Base-by-base conservation (phyloP, 108 stramenopile genomes). In the Mediolabrus comicus region DNA sequence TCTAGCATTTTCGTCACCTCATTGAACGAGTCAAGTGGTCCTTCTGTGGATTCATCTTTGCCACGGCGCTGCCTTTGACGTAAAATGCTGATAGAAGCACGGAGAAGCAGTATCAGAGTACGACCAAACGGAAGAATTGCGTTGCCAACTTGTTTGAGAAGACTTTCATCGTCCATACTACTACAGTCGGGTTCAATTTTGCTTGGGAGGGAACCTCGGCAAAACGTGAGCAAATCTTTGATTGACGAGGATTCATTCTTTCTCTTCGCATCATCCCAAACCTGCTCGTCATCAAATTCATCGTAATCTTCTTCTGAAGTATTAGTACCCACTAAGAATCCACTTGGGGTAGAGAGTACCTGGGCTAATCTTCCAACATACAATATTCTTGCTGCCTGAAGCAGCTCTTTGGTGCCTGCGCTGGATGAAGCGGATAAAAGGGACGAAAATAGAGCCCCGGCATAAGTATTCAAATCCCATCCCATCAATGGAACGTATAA, bases 401-500 rank as follows among this genome's bases (percentile, higher is more conserved):
- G 32, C 3, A 95, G 69, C 16, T 91, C 89, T 53, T 68, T 62
- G 28, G 62, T 63, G 33, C 59, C 73, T 12, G 84, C 83, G 17
- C 73, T 43, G 13, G 67, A 66, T 54, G 65, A 53, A 17, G 69
- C 35, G 3, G 77, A 71, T 34, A 92, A 74, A 1, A 90, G 62
- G 9, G 86, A 65, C 1, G 95, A 93, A 70, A 96, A 89, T 11
- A 92, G 41, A 7, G 90, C 92, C 16, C 92, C 95, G 28, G 91
- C 79, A 9, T 91, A 77, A 7, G 83, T 89, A 62, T 80, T 90
- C 52, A 96, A 69, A 66, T 96, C 95, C 95, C 95, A 96, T n/a
- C 89, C 82, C 22, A 96, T 79, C 12, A 93, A 35, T 39, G 95
- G 95, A 14, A 83, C 75, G 59, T 90, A 92, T n/a, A 92, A 74